A percentile compares a stretch with the other conserved stretches of the same genome.
Conservation (phyloP, 176 grass and related monocot species). For the Cocos nucifera region DNA sequence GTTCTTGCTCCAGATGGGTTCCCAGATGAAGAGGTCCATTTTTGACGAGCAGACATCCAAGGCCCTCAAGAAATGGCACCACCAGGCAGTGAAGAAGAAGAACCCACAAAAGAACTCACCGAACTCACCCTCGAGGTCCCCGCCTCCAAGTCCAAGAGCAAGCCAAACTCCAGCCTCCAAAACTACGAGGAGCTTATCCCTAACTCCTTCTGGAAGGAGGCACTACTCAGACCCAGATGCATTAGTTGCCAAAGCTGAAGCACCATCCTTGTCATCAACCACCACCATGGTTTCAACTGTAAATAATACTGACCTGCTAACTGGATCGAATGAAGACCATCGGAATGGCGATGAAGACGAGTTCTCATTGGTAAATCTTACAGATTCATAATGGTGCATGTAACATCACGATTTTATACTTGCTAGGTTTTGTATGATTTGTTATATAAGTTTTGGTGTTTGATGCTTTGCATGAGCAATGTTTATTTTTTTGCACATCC, state of each 20-base stretch:
- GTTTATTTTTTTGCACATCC: no score
- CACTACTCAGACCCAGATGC: slow-evolving; percentile 23
- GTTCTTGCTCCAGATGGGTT: slow-evolving; percentile 53
- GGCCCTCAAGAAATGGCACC: slow-evolving; percentile 83
- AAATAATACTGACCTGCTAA: slow-evolving; percentile 18
- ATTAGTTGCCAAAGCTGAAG: neutral
- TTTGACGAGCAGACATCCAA: slow-evolving; percentile 95
- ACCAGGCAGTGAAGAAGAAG: slow-evolving; percentile 67
- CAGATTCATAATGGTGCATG: slow-evolving; percentile 16
- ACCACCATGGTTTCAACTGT: neutral
- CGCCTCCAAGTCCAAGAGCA: neutral
- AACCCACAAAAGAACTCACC: slow-evolving; percentile 1
- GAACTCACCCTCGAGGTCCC: neutral
- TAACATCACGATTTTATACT: no score
- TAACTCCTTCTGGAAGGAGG: slow-evolving; percentile 20
- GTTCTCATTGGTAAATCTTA: slow-evolving; percentile 32
- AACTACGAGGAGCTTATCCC: slow-evolving; percentile 22
- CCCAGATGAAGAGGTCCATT: slow-evolving; percentile 93
- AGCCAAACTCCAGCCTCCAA: slow-evolving; percentile 12
- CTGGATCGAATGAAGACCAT: neutral
- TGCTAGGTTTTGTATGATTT: no score
- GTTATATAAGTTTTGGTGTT: no score
- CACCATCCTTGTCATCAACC: neutral
- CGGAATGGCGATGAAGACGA: slow-evolving; percentile 19
- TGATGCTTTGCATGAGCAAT: no score